phyloP scores from a whole-genome alignment of 2,329 filamentous ascomycete species.

The Penicillium glabrum region DNA sequence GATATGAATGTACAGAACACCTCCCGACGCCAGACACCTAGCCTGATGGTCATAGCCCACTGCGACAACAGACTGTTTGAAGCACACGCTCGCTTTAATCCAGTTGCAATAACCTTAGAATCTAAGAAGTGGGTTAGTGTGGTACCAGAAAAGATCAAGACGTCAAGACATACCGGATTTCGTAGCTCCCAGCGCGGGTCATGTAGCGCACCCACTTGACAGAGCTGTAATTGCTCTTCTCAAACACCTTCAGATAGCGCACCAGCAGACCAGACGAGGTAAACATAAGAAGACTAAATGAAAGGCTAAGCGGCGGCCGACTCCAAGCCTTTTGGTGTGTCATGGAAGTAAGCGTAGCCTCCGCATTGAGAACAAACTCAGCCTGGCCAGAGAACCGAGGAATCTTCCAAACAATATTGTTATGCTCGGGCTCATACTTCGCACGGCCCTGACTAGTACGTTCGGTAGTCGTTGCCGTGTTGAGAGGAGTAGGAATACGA shows the following conservation, averaged over 20 bases:
- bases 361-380: conserved; percentile 91
- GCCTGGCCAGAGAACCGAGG: conserved; percentile 97
- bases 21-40: conserved; percentile 3
- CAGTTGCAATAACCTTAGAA: neutral
- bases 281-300: conserved; percentile 96
- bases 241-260: conserved; percentile 95
- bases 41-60: neutral
- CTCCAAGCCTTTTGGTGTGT: conserved; percentile 98
- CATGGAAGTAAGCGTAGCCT: conserved; percentile 92
- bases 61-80: neutral
- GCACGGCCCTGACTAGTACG: conserved; percentile 94
- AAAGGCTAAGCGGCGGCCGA: conserved; percentile 84
- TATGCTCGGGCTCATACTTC: conserved; percentile 97
- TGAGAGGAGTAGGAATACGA: conserved; percentile 90
- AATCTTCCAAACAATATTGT: conserved; percentile 99
- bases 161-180: conserved; percentile 71
- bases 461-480: conserved; percentile 91
- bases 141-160: neutral
- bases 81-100: neutral
- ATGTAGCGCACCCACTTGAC: conserved; percentile 99
- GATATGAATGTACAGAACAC: neutral
- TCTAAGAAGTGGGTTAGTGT: neutral
- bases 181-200: conserved; percentile 96
- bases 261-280: conserved; percentile 91
- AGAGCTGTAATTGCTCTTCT: conserved; percentile 98